Conservation (phyloP, 2,329 filamentous ascomycete genomes). For the Alternaria brassicae region DNA sequence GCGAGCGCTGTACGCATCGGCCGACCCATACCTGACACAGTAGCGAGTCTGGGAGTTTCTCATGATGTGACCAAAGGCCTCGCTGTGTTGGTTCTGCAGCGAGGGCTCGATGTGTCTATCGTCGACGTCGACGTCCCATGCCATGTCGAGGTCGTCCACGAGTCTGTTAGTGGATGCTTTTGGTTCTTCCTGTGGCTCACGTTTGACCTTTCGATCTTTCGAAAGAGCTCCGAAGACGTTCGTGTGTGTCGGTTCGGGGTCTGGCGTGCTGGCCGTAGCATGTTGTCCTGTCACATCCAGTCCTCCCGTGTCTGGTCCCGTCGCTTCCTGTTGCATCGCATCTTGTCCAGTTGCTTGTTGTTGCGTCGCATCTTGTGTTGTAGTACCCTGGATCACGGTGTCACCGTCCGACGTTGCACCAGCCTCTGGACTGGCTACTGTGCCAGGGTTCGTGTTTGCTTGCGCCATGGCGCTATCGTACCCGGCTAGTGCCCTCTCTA, state of each 20-base stretch:
- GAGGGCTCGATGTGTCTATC: not conserved
- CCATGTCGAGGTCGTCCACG: slow-evolving; percentile 14
- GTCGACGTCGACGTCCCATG: slow-evolving; percentile 8
- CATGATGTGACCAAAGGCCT: slow-evolving; percentile 9
- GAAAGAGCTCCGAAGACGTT: not conserved
- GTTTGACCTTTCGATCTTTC: not conserved
- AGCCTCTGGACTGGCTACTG: no score
- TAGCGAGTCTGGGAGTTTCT: slow-evolving; percentile 5
- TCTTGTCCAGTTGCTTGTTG: not conserved
- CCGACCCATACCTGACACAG: slow-evolving; percentile 6
- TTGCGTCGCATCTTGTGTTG: no score
- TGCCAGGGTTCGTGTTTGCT: no score
- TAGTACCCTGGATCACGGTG: no score
- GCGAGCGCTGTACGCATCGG: slow-evolving; percentile 11
- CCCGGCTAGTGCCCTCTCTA: not conserved
- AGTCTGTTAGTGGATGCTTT: slow-evolving; percentile 4
- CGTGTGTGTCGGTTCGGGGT: not conserved
- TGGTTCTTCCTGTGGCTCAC: not conserved
- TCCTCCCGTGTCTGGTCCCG: not conserved
- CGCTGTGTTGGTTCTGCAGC: slow-evolving; percentile 2
- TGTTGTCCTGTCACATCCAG: not conserved
- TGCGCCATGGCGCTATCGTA: no score
- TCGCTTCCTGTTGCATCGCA: not conserved
- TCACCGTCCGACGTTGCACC: no score
- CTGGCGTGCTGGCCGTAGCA: not conserved